These are phyloP conservation scores for Aspergillus sergii DNA, from an alignment of 2,329 filamentous ascomycete genomes.

Conservation along the genomic window DNA sequence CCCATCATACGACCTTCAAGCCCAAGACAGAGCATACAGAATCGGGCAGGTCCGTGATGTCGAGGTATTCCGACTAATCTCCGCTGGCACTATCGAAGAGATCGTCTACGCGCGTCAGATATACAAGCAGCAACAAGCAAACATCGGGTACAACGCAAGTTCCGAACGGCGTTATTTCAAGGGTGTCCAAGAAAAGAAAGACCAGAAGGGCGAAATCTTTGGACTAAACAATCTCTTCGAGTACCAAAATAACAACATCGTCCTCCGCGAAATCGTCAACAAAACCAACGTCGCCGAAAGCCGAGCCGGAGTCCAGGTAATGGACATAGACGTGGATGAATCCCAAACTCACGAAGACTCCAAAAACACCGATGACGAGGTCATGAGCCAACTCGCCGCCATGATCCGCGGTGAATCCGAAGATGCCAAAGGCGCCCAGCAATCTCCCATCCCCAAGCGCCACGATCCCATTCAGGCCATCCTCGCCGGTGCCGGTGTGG, in stretches of 20 bases:
- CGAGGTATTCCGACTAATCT: constrained; percentile 90
- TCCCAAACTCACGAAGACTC: constrained; percentile 52
- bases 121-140: constrained; percentile 98
- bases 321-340: constrained; percentile 72
- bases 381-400: constrained; percentile 72
- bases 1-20: constrained; percentile 89
- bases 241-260: constrained; percentile 75
- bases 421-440: constrained; percentile 22
- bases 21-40: constrained; percentile 92
- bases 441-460: constrained; percentile 45
- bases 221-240: constrained; percentile 84
- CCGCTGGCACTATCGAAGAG: constrained; percentile 91
- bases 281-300: constrained; percentile 97
- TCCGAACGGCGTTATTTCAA: constrained; percentile 93
- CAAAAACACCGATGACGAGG: constrained; percentile 62
- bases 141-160: constrained; percentile 93
- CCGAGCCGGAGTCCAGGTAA: constrained; percentile 77
- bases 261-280: constrained; percentile 94
- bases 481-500: constrained; percentile 80
- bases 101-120: constrained; percentile 96
- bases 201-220: constrained; percentile 90
- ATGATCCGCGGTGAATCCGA: constrained; percentile 53
- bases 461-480: constrained; percentile 85
- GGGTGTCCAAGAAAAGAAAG: constrained; percentile 81
- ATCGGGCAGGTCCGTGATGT: constrained; percentile 93